These are phyloP conservation scores for Brassica juncea DNA, from an alignment of 345 rosid species.

Conservation along the genomic window DNA sequence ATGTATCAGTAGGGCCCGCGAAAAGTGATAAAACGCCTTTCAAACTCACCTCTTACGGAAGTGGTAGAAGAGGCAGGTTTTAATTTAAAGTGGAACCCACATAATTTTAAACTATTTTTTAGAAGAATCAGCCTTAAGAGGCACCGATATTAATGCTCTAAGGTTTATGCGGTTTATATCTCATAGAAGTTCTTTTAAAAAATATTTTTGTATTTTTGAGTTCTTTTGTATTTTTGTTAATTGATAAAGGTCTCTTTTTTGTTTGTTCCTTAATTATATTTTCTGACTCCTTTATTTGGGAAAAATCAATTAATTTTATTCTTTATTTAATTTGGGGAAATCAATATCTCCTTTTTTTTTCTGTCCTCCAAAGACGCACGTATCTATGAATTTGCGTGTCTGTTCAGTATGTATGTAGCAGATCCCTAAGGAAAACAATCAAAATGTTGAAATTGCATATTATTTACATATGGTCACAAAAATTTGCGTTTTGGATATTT, in stretches of 20 bases:
- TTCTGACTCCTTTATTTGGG: constrained; percentile 28
- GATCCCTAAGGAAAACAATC: not conserved
- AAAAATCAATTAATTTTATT: not conserved
- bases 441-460: not conserved
- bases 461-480: constrained; percentile 1
- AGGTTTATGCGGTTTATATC: constrained; percentile 36
- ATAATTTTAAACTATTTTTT: too few relatives aligned
- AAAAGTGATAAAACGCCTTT: too few relatives aligned
- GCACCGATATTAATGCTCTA: too few relatives aligned
- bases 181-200: too few relatives aligned
- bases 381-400: constrained; percentile 40
- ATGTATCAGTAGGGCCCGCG: too few relatives aligned
- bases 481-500: not conserved
- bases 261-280: constrained; percentile 15
- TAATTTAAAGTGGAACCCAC: too few relatives aligned
- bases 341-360: constrained; percentile 25
- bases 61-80: too few relatives aligned
- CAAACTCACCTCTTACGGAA: too few relatives aligned
- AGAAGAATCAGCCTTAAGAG: too few relatives aligned
- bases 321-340: constrained; percentile 1
- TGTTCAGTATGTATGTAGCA: not conserved
- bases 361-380: constrained; percentile 35
- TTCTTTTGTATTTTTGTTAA: constrained; percentile 7
- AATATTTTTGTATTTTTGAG: too few relatives aligned
- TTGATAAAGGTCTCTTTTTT: constrained; percentile 23